A percentile compares a stretch with the other conserved stretches of the same genome.
Evolutionary conservation across 805 yeast genomes (phyloP).

Genomic region (Saccharomyces mikatae): DNA sequence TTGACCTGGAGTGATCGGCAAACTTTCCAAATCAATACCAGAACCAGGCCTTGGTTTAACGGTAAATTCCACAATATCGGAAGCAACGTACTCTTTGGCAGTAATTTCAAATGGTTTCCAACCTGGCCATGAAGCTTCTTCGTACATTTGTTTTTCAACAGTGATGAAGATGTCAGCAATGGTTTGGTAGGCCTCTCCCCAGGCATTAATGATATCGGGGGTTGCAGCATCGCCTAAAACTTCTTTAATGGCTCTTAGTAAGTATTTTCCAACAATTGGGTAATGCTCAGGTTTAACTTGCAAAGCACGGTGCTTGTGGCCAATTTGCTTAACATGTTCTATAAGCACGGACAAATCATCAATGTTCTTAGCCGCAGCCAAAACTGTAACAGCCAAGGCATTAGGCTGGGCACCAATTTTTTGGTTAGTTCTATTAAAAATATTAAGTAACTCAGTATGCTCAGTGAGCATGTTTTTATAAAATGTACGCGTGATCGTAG

Average conservation of each 20-base stretch:
- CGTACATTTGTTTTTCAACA: slow-evolving; percentile 44
- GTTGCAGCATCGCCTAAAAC: slow-evolving; percentile 57
- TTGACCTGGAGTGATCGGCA: slow-evolving; percentile 34
- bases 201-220: slow-evolving; percentile 49
- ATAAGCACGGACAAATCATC: slow-evolving; percentile 48
- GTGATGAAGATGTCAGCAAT: slow-evolving; percentile 54
- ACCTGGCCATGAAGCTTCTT: slow-evolving; percentile 48
- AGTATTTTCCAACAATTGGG: slow-evolving; percentile 51
- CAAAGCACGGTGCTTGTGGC: slow-evolving; percentile 58
- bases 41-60: slow-evolving; percentile 40
- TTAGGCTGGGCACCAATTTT: slow-evolving; percentile 47
- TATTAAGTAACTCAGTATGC: slow-evolving; percentile 48
- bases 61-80: slow-evolving; percentile 43
- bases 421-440: slow-evolving; percentile 57
- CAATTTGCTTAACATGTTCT: slow-evolving; percentile 51
- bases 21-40: slow-evolving; percentile 18
- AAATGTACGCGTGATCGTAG: slow-evolving; percentile 43
- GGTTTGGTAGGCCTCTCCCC: slow-evolving; percentile 57
- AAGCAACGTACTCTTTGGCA: slow-evolving; percentile 37
- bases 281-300: slow-evolving; percentile 58
- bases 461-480: slow-evolving; percentile 47
- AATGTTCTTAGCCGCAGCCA: slow-evolving; percentile 55
- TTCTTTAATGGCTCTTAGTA: slow-evolving; percentile 46
- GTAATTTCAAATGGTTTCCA: slow-evolving; percentile 45
- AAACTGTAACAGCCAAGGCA: slow-evolving; percentile 53